Evolutionary conservation across 1,284 basidiomycete species (phyloP).

Genomic region (Fomitiporia mediterranea): DNA sequence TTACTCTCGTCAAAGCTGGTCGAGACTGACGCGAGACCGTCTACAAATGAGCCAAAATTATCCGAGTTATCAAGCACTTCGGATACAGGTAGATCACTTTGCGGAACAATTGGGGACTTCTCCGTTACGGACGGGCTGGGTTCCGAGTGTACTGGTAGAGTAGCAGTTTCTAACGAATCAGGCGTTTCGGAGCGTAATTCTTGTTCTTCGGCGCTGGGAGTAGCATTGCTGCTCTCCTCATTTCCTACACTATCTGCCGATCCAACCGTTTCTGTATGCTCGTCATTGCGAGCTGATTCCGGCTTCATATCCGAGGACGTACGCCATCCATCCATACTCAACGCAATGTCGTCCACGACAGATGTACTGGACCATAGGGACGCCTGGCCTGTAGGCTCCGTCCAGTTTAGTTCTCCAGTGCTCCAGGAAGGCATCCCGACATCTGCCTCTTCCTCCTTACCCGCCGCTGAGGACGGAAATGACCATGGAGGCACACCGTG

Average conservation of each 20-base stretch:
- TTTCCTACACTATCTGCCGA: not conserved
- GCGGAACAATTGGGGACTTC: not conserved
- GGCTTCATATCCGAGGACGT: slow-evolving; percentile 1
- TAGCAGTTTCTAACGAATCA: not conserved
- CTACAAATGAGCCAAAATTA: slow-evolving; percentile 60
- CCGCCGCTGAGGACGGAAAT: not conserved
- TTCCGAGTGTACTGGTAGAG: not conserved
- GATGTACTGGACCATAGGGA: slow-evolving; percentile 16
- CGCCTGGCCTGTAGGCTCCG: slow-evolving; percentile 13
- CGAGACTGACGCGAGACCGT: slow-evolving; percentile 31
- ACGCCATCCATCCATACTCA: slow-evolving; percentile 3
- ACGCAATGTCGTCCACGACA: not conserved
- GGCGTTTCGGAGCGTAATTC: not conserved
- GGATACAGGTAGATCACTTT: not conserved
- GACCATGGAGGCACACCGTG: slow-evolving; percentile 8
- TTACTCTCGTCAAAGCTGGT: slow-evolving; percentile 24
- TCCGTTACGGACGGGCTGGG: not conserved
- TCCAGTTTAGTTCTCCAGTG: slow-evolving; percentile 16
- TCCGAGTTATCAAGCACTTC: slow-evolving; percentile 36
- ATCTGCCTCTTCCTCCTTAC: slow-evolving; percentile 17
- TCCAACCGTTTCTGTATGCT: not conserved
- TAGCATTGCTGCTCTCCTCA: not conserved
- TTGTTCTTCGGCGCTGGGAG: not conserved
- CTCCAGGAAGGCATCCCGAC: slow-evolving; percentile 19
- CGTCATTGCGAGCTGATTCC: not conserved